These are phyloP conservation scores for Spinacia oleracea DNA, from an alignment of 179 eudicot genomes.

Conservation along the genomic window DNA sequence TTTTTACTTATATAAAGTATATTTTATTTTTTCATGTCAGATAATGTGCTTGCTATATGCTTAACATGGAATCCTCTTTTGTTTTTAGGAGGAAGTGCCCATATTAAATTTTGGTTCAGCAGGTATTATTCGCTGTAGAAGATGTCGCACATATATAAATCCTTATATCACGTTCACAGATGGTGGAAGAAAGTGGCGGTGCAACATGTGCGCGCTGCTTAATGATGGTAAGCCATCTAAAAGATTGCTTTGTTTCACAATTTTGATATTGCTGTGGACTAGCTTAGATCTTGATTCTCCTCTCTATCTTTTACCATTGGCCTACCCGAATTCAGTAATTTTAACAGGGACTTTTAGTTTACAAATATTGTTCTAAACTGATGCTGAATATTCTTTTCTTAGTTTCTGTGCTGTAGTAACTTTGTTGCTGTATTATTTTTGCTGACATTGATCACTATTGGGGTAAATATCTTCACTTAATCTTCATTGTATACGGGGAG, in stretches of 20 bases:
- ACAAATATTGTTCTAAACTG: background rate
- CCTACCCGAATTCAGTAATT: background rate
- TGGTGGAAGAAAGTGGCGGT: conserved; percentile 96
- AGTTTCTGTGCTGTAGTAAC: conserved; percentile 1
- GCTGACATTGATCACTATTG: background rate
- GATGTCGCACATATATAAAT: conserved; percentile 94
- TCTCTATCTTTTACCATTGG: background rate
- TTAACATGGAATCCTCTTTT: conserved; percentile 16
- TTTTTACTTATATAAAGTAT: background rate
- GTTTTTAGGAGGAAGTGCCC: conserved; percentile 90
- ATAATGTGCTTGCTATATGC: conserved; percentile 17
- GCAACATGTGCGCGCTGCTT: conserved; percentile 89
- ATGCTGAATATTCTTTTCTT: background rate
- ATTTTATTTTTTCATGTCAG: background rate
- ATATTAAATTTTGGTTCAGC: conserved; percentile 78
- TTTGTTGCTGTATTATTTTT: conserved; percentile 11
- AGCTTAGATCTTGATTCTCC: background rate
- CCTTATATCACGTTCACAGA: conserved; percentile 87
- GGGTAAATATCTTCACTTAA: background rate
- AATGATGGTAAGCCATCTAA: conserved; percentile 72
- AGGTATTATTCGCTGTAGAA: conserved; percentile 92
- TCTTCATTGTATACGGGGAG: background rate
- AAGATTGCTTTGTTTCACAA: background rate
- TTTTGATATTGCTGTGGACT: background rate
- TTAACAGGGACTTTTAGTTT: background rate